Evolutionary conservation across 1,284 basidiomycete species (phyloP), one percentile per base, ranked within the genome.

Genomic region (Mycosarcoma mackinlayi): DNA sequence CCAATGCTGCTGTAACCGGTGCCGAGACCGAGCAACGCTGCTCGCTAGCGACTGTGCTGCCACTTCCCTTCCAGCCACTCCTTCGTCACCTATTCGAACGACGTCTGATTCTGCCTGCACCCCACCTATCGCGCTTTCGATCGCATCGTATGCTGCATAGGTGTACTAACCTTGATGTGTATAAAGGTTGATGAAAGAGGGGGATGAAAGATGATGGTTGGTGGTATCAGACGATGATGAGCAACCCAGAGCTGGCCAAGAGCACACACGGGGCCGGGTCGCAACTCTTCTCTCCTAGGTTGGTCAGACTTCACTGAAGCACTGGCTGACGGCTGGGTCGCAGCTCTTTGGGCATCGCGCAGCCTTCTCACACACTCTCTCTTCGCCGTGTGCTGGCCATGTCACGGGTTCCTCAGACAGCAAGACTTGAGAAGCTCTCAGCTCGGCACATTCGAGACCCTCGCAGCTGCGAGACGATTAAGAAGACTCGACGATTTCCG

Each of bases 91-190:
- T 14, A 9, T 23, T 5, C 13, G 13, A 21, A 27, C n/a, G n/a
- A n/a, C n/a, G n/a, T n/a, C n/a, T n/a, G n/a, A n/a, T n/a, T n/a
- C n/a, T n/a, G n/a, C n/a, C n/a, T n/a, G n/a, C 18, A 31, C 37
- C 13, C 23, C n/a, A 14, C 18, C 21, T 31, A 33, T 42, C 45
- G 52, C 56, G 24, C 23, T 30, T 30, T 23, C 45, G 6, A 4
- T 34, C 19, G 18, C 21, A n/a, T 44, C 31, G 31, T 24, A 44
- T 4, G 13, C 35, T 24, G 34, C 21, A 27, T 55, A n/a, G n/a
- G n/a, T n/a, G n/a, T n/a, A 66, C 63, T 55, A 60, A 66, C 63
- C 63, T 66, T 66, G 57, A 66, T 55, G 41, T 55, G 45, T 66
- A 52, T 66, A 51, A 45, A 48, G 52, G 63, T 66, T 59, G 56